A percentile compares a stretch with the other conserved stretches of the same genome.
These are phyloP conservation scores for Ceratocystiopsis brevicomis DNA, from an alignment of 2,329 filamentous ascomycete genomes.

Conservation along the genomic window DNA sequence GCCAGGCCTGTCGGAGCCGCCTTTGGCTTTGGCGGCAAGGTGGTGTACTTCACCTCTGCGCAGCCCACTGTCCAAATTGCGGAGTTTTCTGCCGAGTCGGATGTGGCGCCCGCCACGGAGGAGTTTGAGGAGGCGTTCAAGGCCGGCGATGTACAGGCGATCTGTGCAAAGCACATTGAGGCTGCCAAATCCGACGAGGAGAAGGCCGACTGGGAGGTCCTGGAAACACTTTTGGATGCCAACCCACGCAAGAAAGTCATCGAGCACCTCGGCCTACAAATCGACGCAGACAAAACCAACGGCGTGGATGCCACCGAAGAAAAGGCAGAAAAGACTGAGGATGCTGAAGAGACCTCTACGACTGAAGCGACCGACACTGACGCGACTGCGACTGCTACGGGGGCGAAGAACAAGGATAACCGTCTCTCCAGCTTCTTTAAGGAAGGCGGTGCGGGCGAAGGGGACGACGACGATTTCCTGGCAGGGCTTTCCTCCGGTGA, in stretches of 20 bases:
- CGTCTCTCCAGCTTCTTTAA: conserved; percentile 64
- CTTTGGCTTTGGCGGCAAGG: conserved; percentile 89
- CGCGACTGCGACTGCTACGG: conserved; percentile 1
- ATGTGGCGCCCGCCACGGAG: conserved; percentile 65
- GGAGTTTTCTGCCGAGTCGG: conserved; percentile 73
- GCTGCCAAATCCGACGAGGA: conserved; percentile 70
- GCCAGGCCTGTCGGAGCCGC: conserved; percentile 69
- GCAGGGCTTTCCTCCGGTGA: conserved; percentile 72
- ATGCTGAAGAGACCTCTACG: conserved; percentile 10
- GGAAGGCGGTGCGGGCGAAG: conserved; percentile 46
- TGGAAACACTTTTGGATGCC: conserved; percentile 69
- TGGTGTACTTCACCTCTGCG: conserved; percentile 53
- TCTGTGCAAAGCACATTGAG: conserved; percentile 64
- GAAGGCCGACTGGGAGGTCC: conserved; percentile 88
- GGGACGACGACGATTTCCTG: conserved; percentile 74
- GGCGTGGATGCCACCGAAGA: conserved; percentile 24
- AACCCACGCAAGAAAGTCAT: conserved; percentile 75
- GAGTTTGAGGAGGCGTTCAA: conserved; percentile 71
- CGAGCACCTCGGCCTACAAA: conserved; percentile 74
- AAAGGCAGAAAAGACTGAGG: conserved; percentile 15
- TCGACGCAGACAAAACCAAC: conserved; percentile 24
- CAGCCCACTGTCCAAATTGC: conserved; percentile 64
- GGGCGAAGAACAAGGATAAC: conserved; percentile 31
- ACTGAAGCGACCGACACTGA: neutral
- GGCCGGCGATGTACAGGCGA: conserved; percentile 54